Evolutionary conservation across 345 rosid genomes (phyloP), one percentile per base, ranked within the genome.

Genomic region (Luvunga scandens): DNA sequence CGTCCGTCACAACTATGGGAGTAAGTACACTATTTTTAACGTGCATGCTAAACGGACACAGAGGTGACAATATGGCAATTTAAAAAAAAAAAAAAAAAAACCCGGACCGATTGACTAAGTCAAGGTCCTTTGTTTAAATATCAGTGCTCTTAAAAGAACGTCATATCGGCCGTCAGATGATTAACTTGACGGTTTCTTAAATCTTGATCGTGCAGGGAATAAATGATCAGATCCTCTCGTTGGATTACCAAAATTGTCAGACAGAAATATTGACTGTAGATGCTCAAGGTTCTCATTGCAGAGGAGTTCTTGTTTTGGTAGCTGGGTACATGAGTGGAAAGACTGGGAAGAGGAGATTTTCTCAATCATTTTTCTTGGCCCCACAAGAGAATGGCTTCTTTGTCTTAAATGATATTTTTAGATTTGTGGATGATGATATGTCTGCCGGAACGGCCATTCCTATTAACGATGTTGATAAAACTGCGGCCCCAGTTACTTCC

Each of bases 351-450:
- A 85, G 87, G 83, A 91, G 86, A 50, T 94, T 94, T 84, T 82
- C 92, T 68, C 99, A 94, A 83, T 88, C 85, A 33, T 94, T 97
- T 85, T 94, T 97, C 84, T 85, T 97, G 79, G 97, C 97, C 22
- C 99, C 98, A 53, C 99, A 96, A 84, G 95, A 94, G 78, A 91
- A 84, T 0, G 99, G 99, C 18, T 96, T 91, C 88, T 96, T 87
- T 87, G 99, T 96, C 73, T 85, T 94, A 88, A 96, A 96, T 91
- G 99, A 96, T 77, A 84, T 94, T 18, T 88, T 94, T 66, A 87
- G 99, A 69, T 89, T 81, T 70, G 85, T 94, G 67, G 97, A 88
- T 72, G 97, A 88, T 45, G 42, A 60, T 6, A 68, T 80, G 71
- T 36, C 75, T 38, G 75, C 59, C 38, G 86, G 60, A 64, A 57